phyloP scores from a whole-genome alignment of 805 yeast genomes.

The Metschnikowia rubicola region DNA sequence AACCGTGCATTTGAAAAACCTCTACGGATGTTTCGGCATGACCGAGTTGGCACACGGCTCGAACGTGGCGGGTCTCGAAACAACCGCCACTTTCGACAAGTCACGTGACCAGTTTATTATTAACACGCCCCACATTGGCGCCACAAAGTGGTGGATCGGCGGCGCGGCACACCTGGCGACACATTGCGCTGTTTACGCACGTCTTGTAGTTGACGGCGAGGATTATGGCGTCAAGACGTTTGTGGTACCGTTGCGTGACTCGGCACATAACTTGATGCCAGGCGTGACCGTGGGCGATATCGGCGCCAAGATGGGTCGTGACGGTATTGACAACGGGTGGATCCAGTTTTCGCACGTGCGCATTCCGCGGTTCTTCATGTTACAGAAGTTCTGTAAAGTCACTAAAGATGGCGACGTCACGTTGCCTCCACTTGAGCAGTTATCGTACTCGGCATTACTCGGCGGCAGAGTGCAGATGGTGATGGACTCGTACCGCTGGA shows the following conservation, averaged over 20 bases:
- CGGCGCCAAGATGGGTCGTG: slow-evolving; percentile 24
- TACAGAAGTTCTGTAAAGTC: slow-evolving; percentile 20
- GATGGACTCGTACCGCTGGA: slow-evolving; percentile 21
- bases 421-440: slow-evolving; percentile 20
- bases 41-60: slow-evolving; percentile 23
- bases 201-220: slow-evolving; percentile 19
- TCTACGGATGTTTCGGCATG: slow-evolving; percentile 23
- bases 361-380: slow-evolving; percentile 21
- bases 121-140: slow-evolving; percentile 23
- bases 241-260: slow-evolving; percentile 21
- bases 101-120: slow-evolving; percentile 19
- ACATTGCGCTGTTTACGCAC: slow-evolving; percentile 19
- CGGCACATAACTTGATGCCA: slow-evolving; percentile 19
- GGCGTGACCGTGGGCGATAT: slow-evolving; percentile 22
- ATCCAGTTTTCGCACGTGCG: slow-evolving; percentile 21
- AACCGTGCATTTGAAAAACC: slow-evolving; percentile 13
- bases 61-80: slow-evolving; percentile 22
- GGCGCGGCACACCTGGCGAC: slow-evolving; percentile 24
- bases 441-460: slow-evolving; percentile 20
- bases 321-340: slow-evolving; percentile 24
- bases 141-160: slow-evolving; percentile 25
- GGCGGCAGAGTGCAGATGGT: slow-evolving; percentile 22
- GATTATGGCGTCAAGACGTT: slow-evolving; percentile 23
- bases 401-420: slow-evolving; percentile 18
- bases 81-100: slow-evolving; percentile 22